These are phyloP conservation scores for Fusarium pseudoanthophilum DNA, from an alignment of 2,329 filamentous ascomycete species.

Conservation along the genomic window DNA sequence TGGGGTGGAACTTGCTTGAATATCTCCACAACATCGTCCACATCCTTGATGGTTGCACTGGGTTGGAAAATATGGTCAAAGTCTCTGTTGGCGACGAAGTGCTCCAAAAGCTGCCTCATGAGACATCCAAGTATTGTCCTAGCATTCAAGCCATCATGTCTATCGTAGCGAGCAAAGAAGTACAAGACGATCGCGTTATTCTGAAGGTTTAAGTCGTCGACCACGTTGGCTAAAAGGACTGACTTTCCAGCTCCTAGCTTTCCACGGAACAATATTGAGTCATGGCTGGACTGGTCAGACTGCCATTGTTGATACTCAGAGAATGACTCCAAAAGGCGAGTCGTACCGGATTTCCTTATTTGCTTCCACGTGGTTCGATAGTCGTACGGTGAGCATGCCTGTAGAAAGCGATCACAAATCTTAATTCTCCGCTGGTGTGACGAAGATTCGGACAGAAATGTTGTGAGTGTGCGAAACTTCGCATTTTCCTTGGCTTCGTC, in stretches of 20 bases:
- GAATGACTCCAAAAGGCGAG: slow-evolving; percentile 30
- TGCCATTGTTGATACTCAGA: slow-evolving; percentile 38
- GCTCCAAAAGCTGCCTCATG: slow-evolving; percentile 48
- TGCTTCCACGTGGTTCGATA: slow-evolving; percentile 55
- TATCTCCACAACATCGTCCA: not conserved
- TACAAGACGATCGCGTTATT: slow-evolving; percentile 7
- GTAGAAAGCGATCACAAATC: slow-evolving; percentile 44
- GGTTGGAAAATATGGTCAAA: not conserved
- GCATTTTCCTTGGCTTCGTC: slow-evolving; percentile 36
- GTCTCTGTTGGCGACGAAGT: fast-evolving
- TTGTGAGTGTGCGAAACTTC: slow-evolving; percentile 28
- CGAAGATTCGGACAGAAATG: not conserved
- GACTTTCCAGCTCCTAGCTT: slow-evolving; percentile 59
- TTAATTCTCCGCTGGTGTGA: slow-evolving; percentile 18
- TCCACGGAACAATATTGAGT: slow-evolving; percentile 50
- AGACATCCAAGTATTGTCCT: slow-evolving; percentile 49
- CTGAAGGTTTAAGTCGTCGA: slow-evolving; percentile 50
- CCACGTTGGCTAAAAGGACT: slow-evolving; percentile 56
- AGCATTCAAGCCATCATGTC: slow-evolving; percentile 43
- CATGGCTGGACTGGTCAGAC: not conserved
- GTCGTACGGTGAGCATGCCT: slow-evolving; percentile 55
- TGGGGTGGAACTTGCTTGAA: not conserved
- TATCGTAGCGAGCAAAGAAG: slow-evolving; percentile 51
- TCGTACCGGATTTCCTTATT: slow-evolving; percentile 52
- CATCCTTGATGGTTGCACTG: not conserved